phyloP scores from a whole-genome alignment of 208 protist species.

The Leishmania major region DNA sequence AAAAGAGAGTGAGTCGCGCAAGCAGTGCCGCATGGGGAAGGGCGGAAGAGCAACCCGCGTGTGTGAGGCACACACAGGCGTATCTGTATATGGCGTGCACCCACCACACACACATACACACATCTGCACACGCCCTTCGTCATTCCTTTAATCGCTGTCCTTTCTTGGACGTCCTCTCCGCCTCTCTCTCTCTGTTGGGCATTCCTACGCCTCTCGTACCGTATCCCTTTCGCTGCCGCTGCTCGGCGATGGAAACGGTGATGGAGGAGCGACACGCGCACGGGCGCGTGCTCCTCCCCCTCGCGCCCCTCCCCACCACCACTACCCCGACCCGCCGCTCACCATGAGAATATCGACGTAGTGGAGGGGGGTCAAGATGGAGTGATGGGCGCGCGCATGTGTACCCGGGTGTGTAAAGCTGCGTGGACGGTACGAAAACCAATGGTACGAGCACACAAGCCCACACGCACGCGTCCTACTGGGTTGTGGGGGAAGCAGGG shows the following conservation, averaged over 20 bases:
- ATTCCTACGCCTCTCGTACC: too few relatives aligned
- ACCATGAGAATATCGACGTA: not conserved
- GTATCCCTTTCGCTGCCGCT: not conserved
- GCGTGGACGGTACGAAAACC: not conserved
- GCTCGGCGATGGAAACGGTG: not conserved
- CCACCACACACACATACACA: not conserved
- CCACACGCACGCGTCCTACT: not conserved
- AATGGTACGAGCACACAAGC: not conserved
- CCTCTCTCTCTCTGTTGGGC: too few relatives aligned
- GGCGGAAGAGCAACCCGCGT: not conserved
- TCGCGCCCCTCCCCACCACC: too few relatives aligned
- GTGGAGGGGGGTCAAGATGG: not conserved
- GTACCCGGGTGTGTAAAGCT: not conserved
- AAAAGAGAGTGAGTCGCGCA: not conserved
- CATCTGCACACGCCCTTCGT: not conserved
- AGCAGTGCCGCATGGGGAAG: not conserved
- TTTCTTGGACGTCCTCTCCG: not conserved
- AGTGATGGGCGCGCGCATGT: not conserved
- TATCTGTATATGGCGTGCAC: not conserved
- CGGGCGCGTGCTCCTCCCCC: not conserved
- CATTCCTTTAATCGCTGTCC: not conserved
- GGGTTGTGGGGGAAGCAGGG: not conserved
- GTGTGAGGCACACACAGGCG: not conserved
- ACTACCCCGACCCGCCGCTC: not conserved
- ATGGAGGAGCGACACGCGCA: not conserved